Conservation (phyloP, 2,329 filamentous ascomycete genomes). For the Aspergillus alliaceus region DNA sequence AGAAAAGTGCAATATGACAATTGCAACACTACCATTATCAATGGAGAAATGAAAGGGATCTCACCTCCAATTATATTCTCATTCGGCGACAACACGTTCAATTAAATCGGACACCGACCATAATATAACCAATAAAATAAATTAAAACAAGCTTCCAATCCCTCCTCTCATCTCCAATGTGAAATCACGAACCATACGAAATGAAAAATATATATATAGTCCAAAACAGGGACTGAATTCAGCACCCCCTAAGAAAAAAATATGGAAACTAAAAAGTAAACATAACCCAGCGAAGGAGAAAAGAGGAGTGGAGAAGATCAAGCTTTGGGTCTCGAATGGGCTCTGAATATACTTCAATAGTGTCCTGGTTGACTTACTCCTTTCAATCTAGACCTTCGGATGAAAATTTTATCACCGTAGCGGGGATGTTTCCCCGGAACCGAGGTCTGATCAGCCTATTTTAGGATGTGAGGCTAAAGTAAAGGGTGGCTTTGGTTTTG, state of each 20-base stretch:
- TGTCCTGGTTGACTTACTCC: not conserved
- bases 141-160: too few species aligned
- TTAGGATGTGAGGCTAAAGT: not conserved
- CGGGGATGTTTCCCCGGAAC: not conserved
- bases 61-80: too few species aligned
- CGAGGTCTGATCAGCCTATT: not conserved
- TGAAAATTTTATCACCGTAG: not conserved
- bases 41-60: too few species aligned
- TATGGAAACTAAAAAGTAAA: not conserved
- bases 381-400: not conserved
- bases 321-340: not conserved
- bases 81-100: too few species aligned
- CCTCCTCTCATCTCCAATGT: too few species aligned
- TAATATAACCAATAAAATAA: too few species aligned
- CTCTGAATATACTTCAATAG: conserved; percentile 1
- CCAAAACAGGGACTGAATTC: too few species aligned
- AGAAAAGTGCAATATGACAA: too few species aligned
- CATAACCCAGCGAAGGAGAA: not conserved
- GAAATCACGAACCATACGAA: too few species aligned
- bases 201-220: too few species aligned
- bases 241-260: not conserved
- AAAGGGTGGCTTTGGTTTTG: not conserved
- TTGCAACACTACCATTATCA: too few species aligned
- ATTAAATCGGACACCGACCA: too few species aligned
- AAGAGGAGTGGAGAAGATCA: not conserved